Conservation (phyloP, 2,329 filamentous ascomycete species). For the Nannizziopsis barbatae region DNA sequence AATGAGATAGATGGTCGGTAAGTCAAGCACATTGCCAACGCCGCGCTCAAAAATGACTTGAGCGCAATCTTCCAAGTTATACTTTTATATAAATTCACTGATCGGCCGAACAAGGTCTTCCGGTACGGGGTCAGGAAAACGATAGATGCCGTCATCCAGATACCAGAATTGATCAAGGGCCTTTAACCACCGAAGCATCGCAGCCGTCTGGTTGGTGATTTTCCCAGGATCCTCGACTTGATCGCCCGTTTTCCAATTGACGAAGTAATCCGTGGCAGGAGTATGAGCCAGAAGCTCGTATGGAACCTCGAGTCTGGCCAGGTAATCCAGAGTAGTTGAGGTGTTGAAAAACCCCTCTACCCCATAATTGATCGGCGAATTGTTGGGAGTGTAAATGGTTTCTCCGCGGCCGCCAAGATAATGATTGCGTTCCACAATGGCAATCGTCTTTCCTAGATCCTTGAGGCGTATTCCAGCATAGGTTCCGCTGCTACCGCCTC, state of each 20-base stretch:
- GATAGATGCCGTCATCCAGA: slow-evolving; percentile 19
- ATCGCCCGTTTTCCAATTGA: not conserved
- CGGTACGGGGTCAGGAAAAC: slow-evolving; percentile 23
- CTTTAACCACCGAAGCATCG: not conserved
- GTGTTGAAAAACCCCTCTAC: slow-evolving; percentile 21
- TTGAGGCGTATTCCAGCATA: slow-evolving; percentile 23
- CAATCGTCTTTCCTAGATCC: slow-evolving; percentile 20
- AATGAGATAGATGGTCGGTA: slow-evolving; percentile 21
- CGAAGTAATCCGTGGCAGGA: not conserved
- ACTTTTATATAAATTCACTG: slow-evolving; percentile 21
- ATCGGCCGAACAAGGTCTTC: slow-evolving; percentile 23
- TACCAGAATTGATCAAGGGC: slow-evolving; percentile 19
- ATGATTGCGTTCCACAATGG: slow-evolving; percentile 21
- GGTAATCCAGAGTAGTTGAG: slow-evolving; percentile 17
- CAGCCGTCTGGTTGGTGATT: not conserved
- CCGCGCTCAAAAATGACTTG: slow-evolving; percentile 13
- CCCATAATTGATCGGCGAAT: slow-evolving; percentile 20
- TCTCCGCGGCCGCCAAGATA: slow-evolving; percentile 22
- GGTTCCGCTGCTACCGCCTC: slow-evolving; percentile 22
- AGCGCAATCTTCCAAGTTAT: slow-evolving; percentile 17
- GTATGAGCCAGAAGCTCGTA: no score
- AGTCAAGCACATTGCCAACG: slow-evolving; percentile 19
- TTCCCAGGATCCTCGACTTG: slow-evolving; percentile 15
- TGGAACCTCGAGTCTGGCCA: slow-evolving; percentile 19
- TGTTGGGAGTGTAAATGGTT: slow-evolving; percentile 19